Evolutionary conservation across 2,329 filamentous ascomycete genomes (phyloP).

Genomic region (Penicillium sp.): DNA sequence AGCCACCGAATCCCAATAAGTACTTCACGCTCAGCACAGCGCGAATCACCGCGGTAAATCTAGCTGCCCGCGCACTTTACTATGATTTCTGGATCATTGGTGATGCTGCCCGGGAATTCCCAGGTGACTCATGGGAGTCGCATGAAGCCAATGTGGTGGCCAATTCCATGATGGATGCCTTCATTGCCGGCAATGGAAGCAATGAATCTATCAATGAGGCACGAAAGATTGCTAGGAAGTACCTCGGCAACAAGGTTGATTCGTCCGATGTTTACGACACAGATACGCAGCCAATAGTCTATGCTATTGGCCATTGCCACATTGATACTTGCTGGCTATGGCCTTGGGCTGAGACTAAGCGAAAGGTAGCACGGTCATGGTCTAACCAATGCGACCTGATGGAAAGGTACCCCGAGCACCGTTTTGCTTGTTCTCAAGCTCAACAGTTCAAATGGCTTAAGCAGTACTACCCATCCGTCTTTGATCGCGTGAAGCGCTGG

Average conservation of each 20-base stretch:
- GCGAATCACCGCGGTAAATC: slow-evolving; percentile 80
- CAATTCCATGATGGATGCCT: slow-evolving; percentile 82
- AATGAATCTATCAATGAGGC: slow-evolving; percentile 68
- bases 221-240: slow-evolving; percentile 72
- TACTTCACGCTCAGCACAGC: slow-evolving; percentile 69
- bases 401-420: slow-evolving; percentile 86
- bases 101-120: slow-evolving; percentile 86
- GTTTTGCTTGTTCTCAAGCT: slow-evolving; percentile 85
- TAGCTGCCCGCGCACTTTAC: slow-evolving; percentile 70
- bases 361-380: slow-evolving; percentile 93
- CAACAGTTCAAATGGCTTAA: slow-evolving; percentile 99
- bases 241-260: slow-evolving; percentile 71
- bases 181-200: slow-evolving; percentile 65
- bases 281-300: slow-evolving; percentile 67
- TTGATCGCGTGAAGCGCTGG: slow-evolving; percentile 82
- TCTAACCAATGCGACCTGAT: slow-evolving; percentile 92
- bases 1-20: slow-evolving; percentile 76
- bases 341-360: slow-evolving; percentile 96
- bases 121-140: slow-evolving; percentile 75
- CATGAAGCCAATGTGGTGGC: slow-evolving; percentile 75
- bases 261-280: slow-evolving; percentile 74
- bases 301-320: slow-evolving; percentile 88
- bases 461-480: slow-evolving; percentile 75
- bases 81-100: slow-evolving; percentile 94
- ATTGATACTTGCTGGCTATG: slow-evolving; percentile 98